A percentile compares a stretch with the other conserved stretches of the same genome.
These are phyloP conservation scores for Amanita brunnescens DNA, from an alignment of 768 basidiomycete species.

Conservation along the genomic window DNA sequence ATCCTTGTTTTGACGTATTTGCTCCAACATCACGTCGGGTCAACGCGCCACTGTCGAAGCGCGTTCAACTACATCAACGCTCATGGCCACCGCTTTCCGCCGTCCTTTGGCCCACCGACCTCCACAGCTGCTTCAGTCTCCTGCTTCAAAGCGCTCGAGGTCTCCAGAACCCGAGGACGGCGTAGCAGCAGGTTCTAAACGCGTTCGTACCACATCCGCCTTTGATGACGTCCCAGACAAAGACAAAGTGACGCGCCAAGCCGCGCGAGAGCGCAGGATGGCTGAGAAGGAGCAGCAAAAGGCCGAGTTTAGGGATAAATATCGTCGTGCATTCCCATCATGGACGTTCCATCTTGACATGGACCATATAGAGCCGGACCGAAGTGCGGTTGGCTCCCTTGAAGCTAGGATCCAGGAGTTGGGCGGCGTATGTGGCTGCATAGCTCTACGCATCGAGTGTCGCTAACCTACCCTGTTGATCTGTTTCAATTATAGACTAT, in stretches of 20 bases:
- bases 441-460: background rate
- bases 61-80: background rate
- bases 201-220: conserved; percentile 27
- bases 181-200: conserved; percentile 26
- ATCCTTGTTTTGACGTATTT: conserved; percentile 19
- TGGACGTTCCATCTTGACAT: conserved; percentile 84
- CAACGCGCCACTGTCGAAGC: background rate
- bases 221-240: conserved; percentile 11
- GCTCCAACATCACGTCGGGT: background rate
- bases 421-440: conserved; percentile 58
- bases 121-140: conserved; percentile 21
- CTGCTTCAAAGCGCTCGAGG: conserved; percentile 34
- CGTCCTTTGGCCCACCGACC: conserved; percentile 38
- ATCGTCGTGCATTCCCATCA: conserved; percentile 72
- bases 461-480: conserved; percentile 2
- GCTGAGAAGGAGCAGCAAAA: conserved; percentile 48
- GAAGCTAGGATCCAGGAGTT: conserved; percentile 53
- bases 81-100: conserved; percentile 39
- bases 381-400: conserved; percentile 30
- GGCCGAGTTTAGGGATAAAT: conserved; percentile 75
- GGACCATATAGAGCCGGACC: conserved; percentile 35
- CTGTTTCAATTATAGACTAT: conserved; percentile 43
- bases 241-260: conserved; percentile 30
- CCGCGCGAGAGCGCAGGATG: conserved; percentile 29
- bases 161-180: conserved; percentile 41